Base-by-base conservation (phyloP, 148 eudicot genomes). In the Cornus florida region DNA sequence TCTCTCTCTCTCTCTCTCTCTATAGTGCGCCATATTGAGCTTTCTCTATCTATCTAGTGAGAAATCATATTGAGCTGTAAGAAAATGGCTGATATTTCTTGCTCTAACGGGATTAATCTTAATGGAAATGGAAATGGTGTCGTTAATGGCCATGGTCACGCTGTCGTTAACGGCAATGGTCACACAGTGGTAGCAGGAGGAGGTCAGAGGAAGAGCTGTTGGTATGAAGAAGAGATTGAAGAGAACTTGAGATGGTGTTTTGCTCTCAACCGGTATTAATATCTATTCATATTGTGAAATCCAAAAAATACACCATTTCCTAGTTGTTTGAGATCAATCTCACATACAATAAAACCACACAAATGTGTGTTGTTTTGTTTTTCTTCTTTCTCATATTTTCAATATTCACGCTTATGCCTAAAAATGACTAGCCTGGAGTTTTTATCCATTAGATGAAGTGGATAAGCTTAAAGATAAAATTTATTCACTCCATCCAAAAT, bases 141-240 rank as follows among this genome's bases (percentile, higher is more conserved):
- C 56, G 32, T 76, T 64, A 83, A 83, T 86, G 90, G 85, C 33
- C 84, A 87, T 77, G 82, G 68, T 24, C 74, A 74, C 81, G 57
- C 83, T 39, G 65, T 72, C 5, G 43, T 28, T 28, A 28, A 28
- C 28, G 28, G 28, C 28, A 28, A 28, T 28, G 28, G 28, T 28
- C 28, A 28, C 28, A 28, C 28, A 28, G 28, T 28, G 1, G 28
- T 28, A 28, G 57, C 10, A 43, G 48, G 7, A 43, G 48, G 81
- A 72, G 83, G 76, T 7, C 88, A 89, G 65, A 90, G 97, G 77
- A 92, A 90, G 83, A 91, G 93, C 79, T 94, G 98, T 80, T 94
- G 98, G 98, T 94, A 94, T 84, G 97, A 94, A 78, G 98, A 94
- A 82, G 98, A 94, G 83, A 94, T 94, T 85, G 98, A 94, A 78